Percentiles rank a stretch among this genome's conserved stretches.
phyloP scores from a whole-genome alignment of 345 rosid genomes.

The Eucalyptus coolabah region DNA sequence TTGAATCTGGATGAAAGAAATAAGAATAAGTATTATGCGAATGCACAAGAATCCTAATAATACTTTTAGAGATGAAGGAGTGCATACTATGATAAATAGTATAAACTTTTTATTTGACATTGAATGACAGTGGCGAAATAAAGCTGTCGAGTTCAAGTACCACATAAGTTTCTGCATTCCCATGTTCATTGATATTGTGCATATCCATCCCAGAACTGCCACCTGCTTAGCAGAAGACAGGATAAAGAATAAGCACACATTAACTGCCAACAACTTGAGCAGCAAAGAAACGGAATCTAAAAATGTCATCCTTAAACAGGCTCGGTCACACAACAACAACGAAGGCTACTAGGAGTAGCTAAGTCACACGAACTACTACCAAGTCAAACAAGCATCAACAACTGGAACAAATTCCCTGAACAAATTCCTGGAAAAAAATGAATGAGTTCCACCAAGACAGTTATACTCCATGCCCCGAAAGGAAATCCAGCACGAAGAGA shows the following conservation, averaged over 20 bases:
- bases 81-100: neutral
- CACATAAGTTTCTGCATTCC: conserved; percentile 22
- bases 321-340: neutral
- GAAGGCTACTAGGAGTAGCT: neutral
- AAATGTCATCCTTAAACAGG: neutral
- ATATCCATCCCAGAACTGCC: conserved; percentile 31
- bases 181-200: conserved; percentile 14
- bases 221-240: neutral
- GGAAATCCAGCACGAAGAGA: neutral
- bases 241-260: neutral
- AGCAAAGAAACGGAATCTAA: neutral
- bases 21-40: neutral
- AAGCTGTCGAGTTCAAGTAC: neutral
- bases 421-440: neutral
- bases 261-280: neutral
- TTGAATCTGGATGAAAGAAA: conserved; percentile 17
- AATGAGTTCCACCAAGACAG: neutral
- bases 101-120: neutral
- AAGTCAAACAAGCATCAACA: neutral
- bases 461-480: neutral
- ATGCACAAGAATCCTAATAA: neutral
- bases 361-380: neutral
- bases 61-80: neutral
- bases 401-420: neutral
- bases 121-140: neutral